Conservation (phyloP, 345 rosid genomes). For the Bruguiera gymnorhiza region DNA sequence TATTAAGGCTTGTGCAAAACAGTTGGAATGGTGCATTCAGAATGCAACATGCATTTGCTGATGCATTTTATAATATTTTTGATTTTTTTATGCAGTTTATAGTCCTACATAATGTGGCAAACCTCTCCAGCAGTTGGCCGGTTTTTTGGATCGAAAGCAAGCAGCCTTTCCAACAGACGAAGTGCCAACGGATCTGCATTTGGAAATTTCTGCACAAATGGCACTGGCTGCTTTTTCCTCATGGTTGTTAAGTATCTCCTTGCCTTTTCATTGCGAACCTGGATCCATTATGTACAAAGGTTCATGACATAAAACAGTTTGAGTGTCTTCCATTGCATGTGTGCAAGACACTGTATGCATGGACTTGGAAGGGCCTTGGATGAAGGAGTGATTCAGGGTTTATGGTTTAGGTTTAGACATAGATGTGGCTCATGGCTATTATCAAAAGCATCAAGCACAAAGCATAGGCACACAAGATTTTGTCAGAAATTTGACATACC, state of each 20-base stretch:
- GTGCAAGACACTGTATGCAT: neutral
- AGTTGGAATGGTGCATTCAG: too few relatives aligned
- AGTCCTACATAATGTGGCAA: neutral
- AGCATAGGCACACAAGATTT: neutral
- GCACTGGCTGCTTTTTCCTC: constrained; percentile 81
- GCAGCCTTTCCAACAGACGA: constrained; percentile 65
- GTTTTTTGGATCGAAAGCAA: constrained; percentile 91
- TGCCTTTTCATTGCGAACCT: constrained; percentile 96
- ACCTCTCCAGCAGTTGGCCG: constrained; percentile 95
- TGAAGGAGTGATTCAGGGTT: too few relatives aligned
- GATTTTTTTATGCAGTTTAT: too few relatives aligned
- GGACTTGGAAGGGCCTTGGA: neutral
- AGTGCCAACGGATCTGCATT: constrained; percentile 79
- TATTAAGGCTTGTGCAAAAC: too few relatives aligned
- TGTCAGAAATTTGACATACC: constrained; percentile 34
- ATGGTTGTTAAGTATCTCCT: constrained; percentile 87
- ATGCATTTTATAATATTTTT: neutral
- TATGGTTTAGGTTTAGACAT: too few relatives aligned
- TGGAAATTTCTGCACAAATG: constrained; percentile 71
- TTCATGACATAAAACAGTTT: neutral
- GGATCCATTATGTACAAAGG: neutral
- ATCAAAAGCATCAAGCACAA: neutral
- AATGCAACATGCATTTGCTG: neutral
- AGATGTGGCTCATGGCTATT: too few relatives aligned
- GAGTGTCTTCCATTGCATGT: neutral